These are phyloP conservation scores for Hypoxylon fuscum DNA, from an alignment of 495 filamentous ascomycete genomes.

Conservation along the genomic window DNA sequence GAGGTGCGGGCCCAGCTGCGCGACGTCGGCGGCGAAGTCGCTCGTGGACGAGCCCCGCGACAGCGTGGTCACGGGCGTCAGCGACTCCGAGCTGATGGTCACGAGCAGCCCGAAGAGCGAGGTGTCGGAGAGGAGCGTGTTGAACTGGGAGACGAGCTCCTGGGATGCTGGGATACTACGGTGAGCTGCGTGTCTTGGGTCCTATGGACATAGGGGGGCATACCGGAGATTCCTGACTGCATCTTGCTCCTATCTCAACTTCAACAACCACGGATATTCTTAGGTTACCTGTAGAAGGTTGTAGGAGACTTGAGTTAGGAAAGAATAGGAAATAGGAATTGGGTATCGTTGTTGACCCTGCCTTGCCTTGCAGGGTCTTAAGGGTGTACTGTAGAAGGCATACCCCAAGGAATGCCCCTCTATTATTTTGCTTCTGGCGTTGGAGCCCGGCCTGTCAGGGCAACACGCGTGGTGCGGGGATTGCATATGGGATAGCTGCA, in stretches of 20 bases:
- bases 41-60: conserved; percentile 57
- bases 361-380: background rate
- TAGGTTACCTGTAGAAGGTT: no score
- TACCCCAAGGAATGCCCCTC: conserved; percentile 29
- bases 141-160: conserved; percentile 87
- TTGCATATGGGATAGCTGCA: conserved; percentile 1
- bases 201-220: conserved; percentile 17
- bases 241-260: conserved; percentile 53
- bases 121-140: conserved; percentile 69
- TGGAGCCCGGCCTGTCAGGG: conserved; percentile 1
- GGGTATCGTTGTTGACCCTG: background rate
- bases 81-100: conserved; percentile 78
- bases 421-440: background rate
- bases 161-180: conserved; percentile 68
- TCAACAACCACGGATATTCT: background rate
- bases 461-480: conserved; percentile 25
- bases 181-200: conserved; percentile 23
- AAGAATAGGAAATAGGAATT: background rate
- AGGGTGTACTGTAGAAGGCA: background rate
- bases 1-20: conserved; percentile 67
- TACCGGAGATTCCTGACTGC: conserved; percentile 92
- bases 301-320: background rate
- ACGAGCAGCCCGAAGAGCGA: conserved; percentile 81
- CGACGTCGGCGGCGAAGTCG: conserved; percentile 68
- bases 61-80: conserved; percentile 71